These are phyloP conservation scores for Heimioporus sp. DNA, from an alignment of 768 basidiomycete species.

Conservation along the genomic window DNA sequence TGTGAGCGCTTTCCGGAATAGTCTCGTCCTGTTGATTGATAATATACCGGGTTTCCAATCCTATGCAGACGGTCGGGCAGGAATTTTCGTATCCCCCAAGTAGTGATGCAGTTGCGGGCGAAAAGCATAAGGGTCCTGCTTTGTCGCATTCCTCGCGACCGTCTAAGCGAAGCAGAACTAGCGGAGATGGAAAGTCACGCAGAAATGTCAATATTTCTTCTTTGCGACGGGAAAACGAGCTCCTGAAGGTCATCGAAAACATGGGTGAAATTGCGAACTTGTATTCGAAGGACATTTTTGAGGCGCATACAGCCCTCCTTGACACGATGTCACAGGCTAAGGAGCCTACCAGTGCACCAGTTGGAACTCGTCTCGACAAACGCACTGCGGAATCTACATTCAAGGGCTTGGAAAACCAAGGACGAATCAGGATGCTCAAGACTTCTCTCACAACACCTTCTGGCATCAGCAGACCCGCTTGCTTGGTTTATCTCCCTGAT, in stretches of 20 bases:
- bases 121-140: slow-evolving; percentile 15
- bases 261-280: slow-evolving; percentile 67
- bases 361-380: slow-evolving; percentile 69
- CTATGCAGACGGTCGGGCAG: neutral
- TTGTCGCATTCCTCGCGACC: slow-evolving; percentile 8
- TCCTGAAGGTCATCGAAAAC: slow-evolving; percentile 62
- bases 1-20: slow-evolving; percentile 2
- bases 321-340: slow-evolving; percentile 54
- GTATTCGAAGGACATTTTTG: slow-evolving; percentile 66
- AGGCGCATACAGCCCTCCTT: slow-evolving; percentile 63
- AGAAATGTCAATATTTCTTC: slow-evolving; percentile 69
- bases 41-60: neutral
- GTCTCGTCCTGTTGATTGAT: neutral
- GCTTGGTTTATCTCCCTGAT: slow-evolving; percentile 64
- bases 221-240: slow-evolving; percentile 77
- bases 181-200: slow-evolving; percentile 14
- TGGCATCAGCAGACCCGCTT: slow-evolving; percentile 56
- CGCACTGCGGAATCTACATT: slow-evolving; percentile 64
- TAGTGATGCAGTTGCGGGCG: neutral
- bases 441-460: slow-evolving; percentile 60
- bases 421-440: slow-evolving; percentile 67
- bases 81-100: neutral
- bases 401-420: slow-evolving; percentile 58
- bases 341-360: slow-evolving; percentile 68
- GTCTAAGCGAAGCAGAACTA: slow-evolving; percentile 22